Percentiles rank a stretch among this genome's conserved stretches.
phyloP scores from a whole-genome alignment of 2,329 filamentous ascomycete genomes.

The Fusarium foetens region DNA sequence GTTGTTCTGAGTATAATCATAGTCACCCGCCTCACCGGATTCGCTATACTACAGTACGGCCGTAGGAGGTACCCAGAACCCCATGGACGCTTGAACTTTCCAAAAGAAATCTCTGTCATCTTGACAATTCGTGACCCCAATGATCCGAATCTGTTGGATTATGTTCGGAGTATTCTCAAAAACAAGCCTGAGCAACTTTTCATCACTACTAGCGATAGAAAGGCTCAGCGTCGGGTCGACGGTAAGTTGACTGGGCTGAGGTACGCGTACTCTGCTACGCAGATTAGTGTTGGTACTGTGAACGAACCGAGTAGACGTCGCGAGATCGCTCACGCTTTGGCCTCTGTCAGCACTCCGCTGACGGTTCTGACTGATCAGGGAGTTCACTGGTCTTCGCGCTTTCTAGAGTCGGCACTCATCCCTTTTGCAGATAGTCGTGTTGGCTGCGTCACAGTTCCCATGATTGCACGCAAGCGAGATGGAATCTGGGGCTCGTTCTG shows the following conservation, averaged over 20 bases:
- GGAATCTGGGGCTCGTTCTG: neutral
- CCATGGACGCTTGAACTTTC: rapidly evolving
- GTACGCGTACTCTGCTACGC: neutral
- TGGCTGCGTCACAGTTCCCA: conserved; percentile 23
- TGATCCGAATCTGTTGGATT: neutral
- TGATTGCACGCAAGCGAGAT: neutral
- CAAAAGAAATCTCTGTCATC: conserved; percentile 12
- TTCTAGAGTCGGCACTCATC: conserved; percentile 8
- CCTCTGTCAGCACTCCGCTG: neutral
- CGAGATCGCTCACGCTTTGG: conserved; percentile 29
- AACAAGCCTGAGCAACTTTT: conserved; percentile 12
- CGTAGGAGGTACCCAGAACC: neutral
- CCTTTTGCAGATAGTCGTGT: conserved; percentile 15
- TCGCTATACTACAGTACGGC: neutral
- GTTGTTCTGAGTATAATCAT: neutral
- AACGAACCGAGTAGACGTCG: conserved; percentile 24
- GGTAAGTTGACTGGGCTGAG: neutral
- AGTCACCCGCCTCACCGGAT: neutral
- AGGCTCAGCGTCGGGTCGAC: neutral
- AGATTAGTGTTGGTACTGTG: conserved; percentile 32
- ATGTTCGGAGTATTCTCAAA: conserved; percentile 10
- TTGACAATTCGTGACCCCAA: conserved; percentile 4
- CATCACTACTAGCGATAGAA: neutral
- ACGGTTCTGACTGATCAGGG: conserved; percentile 28
- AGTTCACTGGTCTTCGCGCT: conserved; percentile 17